A percentile compares a stretch with the other conserved stretches of the same genome.
These are phyloP conservation scores for Chaetomium tenue DNA, from an alignment of 495 filamentous ascomycete species.

Conservation along the genomic window DNA sequence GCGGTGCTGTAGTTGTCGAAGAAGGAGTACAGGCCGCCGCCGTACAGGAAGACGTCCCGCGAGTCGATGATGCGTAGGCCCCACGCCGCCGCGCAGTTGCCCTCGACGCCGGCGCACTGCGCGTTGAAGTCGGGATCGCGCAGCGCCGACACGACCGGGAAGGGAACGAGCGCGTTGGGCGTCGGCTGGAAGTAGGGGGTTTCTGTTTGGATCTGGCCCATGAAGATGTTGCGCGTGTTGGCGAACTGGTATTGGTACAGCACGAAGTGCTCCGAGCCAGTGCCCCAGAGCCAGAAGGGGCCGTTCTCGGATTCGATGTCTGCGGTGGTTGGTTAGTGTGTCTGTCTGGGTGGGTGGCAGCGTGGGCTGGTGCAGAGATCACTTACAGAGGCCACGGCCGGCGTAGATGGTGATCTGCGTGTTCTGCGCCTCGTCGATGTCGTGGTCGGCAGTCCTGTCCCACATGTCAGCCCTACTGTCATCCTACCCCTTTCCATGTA, in stretches of 20 bases:
- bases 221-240: slow-evolving; percentile 66
- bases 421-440: slow-evolving; percentile 66
- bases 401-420: slow-evolving; percentile 70
- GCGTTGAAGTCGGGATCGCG: slow-evolving; percentile 59
- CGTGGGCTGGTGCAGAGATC: too few relatives aligned
- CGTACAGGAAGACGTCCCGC: slow-evolving; percentile 60
- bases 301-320: slow-evolving; percentile 54
- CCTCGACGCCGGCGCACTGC: slow-evolving; percentile 44
- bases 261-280: slow-evolving; percentile 70
- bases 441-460: slow-evolving; percentile 82
- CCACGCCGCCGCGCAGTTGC: slow-evolving; percentile 60
- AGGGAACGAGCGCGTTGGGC: slow-evolving; percentile 60
- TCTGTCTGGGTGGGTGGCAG: too few relatives aligned
- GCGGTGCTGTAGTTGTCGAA: slow-evolving; percentile 58
- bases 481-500: slow-evolving; percentile 41
- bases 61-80: slow-evolving; percentile 64
- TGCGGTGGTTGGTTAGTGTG: background rate
- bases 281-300: slow-evolving; percentile 64
- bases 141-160: slow-evolving; percentile 46
- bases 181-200: slow-evolving; percentile 71
- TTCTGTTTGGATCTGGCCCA: slow-evolving; percentile 80
- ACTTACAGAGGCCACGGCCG: slow-evolving; percentile 60
- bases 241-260: slow-evolving; percentile 81
- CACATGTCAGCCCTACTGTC: slow-evolving; percentile 59
- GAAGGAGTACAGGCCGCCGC: slow-evolving; percentile 73